phyloP scores from a whole-genome alignment of 345 rosid species.

The Hibiscus mutabilis region DNA sequence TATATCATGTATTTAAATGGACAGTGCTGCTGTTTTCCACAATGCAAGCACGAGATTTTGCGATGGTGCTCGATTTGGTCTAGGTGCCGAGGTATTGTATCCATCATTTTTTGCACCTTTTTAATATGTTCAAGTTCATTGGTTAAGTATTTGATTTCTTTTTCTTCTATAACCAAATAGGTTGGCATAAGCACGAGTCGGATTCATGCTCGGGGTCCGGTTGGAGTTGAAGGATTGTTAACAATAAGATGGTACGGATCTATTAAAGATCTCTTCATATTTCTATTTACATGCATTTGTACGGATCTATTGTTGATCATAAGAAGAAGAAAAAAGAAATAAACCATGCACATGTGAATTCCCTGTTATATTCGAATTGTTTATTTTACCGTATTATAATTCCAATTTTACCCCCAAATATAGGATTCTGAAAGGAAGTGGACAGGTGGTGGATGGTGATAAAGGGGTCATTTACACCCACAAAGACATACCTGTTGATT shows the following conservation, averaged over 20 bases:
- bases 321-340: too few relatives aligned
- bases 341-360: too few relatives aligned
- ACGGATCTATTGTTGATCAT: constrained; percentile 5
- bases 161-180: constrained; percentile 28
- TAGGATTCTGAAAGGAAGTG: constrained; percentile 91
- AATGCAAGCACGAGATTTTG: constrained; percentile 96
- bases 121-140: background rate
- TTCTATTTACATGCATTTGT: constrained; percentile 29
- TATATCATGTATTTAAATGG: constrained; percentile 9
- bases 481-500: constrained; percentile 41
- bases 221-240: constrained; percentile 91
- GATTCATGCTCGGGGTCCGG: constrained; percentile 99
- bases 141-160: background rate
- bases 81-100: constrained; percentile 90
- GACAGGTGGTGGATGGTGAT: constrained; percentile 93
- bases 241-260: constrained; percentile 82
- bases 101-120: background rate
- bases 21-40: constrained; percentile 97
- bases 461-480: constrained; percentile 66
- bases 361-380: background rate
- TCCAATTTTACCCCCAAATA: constrained; percentile 4
- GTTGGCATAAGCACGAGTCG: constrained; percentile 96
- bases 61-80: constrained; percentile 98
- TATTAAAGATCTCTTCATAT: background rate
- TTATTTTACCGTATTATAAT: background rate